phyloP scores from a whole-genome alignment of 2,329 filamentous ascomycete species.

The Grosmannia clavigera region DNA sequence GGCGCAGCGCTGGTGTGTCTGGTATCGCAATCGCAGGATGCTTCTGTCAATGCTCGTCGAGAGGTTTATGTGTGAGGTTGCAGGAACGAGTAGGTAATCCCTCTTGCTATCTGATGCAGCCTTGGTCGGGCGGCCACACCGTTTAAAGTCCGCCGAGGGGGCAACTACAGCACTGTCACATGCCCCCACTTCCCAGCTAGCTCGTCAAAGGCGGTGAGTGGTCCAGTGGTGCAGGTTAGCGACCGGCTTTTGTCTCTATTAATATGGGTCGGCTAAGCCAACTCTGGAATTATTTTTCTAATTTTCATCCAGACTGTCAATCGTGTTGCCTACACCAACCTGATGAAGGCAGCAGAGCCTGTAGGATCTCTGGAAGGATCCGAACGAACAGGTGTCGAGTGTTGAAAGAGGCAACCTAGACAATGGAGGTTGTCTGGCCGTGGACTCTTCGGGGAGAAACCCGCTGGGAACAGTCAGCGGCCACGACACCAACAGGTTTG shows the following conservation, averaged over 20 bases:
- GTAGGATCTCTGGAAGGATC: neutral
- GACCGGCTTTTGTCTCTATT: neutral
- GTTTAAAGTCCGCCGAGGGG: neutral
- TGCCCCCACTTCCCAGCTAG: neutral
- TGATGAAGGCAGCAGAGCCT: neutral
- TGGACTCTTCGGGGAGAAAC: neutral
- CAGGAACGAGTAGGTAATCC: neutral
- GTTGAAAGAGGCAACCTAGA: neutral
- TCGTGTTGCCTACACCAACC: neutral
- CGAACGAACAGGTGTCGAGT: neutral
- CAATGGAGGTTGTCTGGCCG: neutral
- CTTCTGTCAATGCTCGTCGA: neutral
- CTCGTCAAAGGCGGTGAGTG: neutral
- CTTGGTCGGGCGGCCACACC: neutral
- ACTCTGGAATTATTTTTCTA: neutral
- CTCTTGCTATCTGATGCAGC: neutral
- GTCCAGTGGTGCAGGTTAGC: neutral
- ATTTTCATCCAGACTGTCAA: neutral
- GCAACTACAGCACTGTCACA: neutral
- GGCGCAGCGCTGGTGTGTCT: neutral
- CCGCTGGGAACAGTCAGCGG: neutral
- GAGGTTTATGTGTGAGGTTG: no score
- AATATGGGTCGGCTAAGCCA: neutral
- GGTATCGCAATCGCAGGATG: neutral
- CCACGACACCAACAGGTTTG: neutral